phyloP scores from a whole-genome alignment of 306 rosid genomes.

The Biancaea sappan region DNA sequence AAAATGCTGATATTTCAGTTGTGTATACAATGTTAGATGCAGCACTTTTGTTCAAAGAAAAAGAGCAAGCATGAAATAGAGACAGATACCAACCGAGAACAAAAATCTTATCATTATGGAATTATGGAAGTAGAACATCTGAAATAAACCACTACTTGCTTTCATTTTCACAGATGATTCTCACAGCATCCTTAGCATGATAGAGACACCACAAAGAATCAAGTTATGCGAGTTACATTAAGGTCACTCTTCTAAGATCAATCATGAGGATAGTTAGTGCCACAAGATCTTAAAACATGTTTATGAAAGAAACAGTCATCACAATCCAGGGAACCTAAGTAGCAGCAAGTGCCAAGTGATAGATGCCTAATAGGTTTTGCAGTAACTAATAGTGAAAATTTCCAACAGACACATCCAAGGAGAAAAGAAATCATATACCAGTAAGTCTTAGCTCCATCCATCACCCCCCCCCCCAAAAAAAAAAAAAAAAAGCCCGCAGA shows the following conservation, averaged over 20 bases:
- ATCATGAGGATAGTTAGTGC: neutral
- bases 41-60: neutral
- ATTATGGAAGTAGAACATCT: neutral
- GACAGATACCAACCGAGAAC: neutral
- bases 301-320: neutral
- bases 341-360: slow-evolving; percentile 2
- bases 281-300: neutral
- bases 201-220: neutral
- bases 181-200: neutral
- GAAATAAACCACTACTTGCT: neutral
- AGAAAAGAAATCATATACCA: slow-evolving; percentile 23
- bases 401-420: slow-evolving; percentile 15
- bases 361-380: slow-evolving; percentile 4
- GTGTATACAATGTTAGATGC: neutral
- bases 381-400: neutral
- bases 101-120: neutral
- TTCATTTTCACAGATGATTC: slow-evolving; percentile 10
- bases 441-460: slow-evolving; percentile 21
- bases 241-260: neutral
- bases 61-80: neutral
- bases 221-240: neutral
- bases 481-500: neutral
- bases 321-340: neutral
- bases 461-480: neutral
- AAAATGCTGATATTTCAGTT: neutral